A percentile compares a stretch with the other conserved stretches of the same genome.
Conservation (phyloP, 306 rosid genomes). For the Biancaea sappan region DNA sequence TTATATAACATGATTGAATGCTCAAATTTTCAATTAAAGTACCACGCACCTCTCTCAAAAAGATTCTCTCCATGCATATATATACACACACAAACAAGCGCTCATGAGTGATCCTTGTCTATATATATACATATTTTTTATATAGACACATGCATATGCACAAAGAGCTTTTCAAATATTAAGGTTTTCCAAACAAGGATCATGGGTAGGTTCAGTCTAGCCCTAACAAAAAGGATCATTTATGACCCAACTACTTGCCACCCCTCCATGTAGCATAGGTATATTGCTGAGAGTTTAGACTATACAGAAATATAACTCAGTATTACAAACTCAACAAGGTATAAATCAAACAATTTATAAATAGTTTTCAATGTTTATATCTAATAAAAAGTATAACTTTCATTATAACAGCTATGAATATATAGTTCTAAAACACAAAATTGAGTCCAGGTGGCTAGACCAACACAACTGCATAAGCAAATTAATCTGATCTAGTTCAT, state of each 20-base stretch:
- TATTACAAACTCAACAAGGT: background rate
- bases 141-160: no score
- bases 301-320: constrained; percentile 16
- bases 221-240: no score
- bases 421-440: background rate
- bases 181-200: no score
- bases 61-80: background rate
- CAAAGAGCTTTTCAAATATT: no score
- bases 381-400: background rate
- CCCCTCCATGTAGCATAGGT: background rate
- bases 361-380: background rate
- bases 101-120: no score
- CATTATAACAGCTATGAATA: background rate
- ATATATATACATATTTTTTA: no score
- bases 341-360: background rate
- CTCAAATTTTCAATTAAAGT: background rate
- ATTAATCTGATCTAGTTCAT: background rate
- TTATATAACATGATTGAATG: background rate
- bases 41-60: background rate
- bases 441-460: background rate
- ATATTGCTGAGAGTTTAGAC: background rate
- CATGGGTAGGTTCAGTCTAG: no score
- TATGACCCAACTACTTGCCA: no score
- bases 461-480: background rate
- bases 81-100: no score